A percentile compares a stretch with the other conserved stretches of the same genome.
Conservation (phyloP, 2,329 filamentous ascomycete species). For the Cladosporium phlei region DNA sequence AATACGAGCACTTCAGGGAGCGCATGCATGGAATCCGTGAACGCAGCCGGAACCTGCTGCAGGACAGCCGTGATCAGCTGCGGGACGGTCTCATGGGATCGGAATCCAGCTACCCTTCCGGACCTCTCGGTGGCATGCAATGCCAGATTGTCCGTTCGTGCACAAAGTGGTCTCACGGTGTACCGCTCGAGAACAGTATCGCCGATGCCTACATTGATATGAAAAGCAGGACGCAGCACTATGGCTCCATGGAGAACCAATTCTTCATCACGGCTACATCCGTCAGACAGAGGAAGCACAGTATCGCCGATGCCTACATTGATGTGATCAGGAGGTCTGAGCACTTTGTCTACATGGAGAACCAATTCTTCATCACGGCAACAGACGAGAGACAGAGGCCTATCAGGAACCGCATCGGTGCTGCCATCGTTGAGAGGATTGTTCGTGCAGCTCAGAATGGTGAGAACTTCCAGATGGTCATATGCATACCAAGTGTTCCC, state of each 20-base stretch:
- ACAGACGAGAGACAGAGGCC: constrained; percentile 66
- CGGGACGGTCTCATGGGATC: constrained; percentile 17
- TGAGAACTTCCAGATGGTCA: constrained; percentile 68
- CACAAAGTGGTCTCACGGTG: constrained; percentile 55
- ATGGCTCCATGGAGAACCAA: constrained; percentile 98
- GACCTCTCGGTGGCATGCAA: constrained; percentile 64
- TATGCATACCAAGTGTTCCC: constrained; percentile 74
- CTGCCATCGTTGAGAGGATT: constrained; percentile 73
- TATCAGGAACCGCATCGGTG: constrained; percentile 72
- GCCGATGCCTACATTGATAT: constrained; percentile 92
- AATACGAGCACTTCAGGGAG: constrained; percentile 30
- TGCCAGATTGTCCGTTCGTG: constrained; percentile 69
- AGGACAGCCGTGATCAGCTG: constrained; percentile 22
- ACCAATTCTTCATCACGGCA: constrained; percentile 92
- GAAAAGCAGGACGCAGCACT: constrained; percentile 92
- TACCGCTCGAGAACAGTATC: constrained; percentile 68
- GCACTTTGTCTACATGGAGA: constrained; percentile 97
- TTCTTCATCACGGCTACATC: constrained; percentile 83
- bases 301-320: constrained; percentile 90
- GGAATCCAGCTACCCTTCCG: constrained; percentile 25
- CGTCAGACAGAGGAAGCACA: constrained; percentile 68
- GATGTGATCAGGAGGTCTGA: constrained; percentile 93
- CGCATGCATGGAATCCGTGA: constrained; percentile 28
- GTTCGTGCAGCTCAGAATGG: constrained; percentile 61
- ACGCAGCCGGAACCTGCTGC: constrained; percentile 20